Evolutionary conservation across 2,329 filamentous ascomycete species (phyloP), one percentile per base, ranked within the genome.

Genomic region (Sporothrix brasiliensis): DNA sequence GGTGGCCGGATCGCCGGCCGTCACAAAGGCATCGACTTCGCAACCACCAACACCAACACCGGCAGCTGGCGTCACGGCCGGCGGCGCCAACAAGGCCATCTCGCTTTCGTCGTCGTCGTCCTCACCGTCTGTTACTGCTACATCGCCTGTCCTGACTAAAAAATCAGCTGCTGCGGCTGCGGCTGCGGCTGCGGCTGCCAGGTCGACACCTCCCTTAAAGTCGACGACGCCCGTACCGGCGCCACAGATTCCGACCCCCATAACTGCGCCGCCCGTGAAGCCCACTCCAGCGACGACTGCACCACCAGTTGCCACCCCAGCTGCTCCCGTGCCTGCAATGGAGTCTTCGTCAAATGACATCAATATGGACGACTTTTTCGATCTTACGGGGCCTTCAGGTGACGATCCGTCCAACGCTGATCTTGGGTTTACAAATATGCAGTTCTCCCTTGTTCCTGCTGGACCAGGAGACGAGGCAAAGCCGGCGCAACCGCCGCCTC

Each of bases 361-460:
- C 6, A 50, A 47, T 24, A 69, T 73, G 69, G 72, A 71, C 50
- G 52, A 72, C 70, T 53, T 73, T 19, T 73, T 74, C 16, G 60
- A 69, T 41, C 61, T 74, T 21, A 68, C 60, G 1, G 68, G 73
- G 10, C 70, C 72, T 2, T 61, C 74, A 0, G 56, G 41, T 16
- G 68, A 54, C 14, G 72, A 73, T n/a, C 65, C 65, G 6, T 58
- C 73, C 47, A 72, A 79, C 61, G 76, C 80, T n/a, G 81, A 83
- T 67, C 79, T 83, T 9, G 83, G 83, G 72, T 88, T 87, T 74
- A 87, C 86, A 16, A 81, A 87, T 73, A 87, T 87, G 84, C 81
- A 85, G 49, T 88, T 88, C 73, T 82, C 84, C 0, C 78, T 87
- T 4, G 85, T 83, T 1, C 83, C 85, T 0, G 73, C 80, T 11